These are phyloP conservation scores for Fraxinus excelsior DNA, from an alignment of 257 asterid species.

Conservation along the genomic window DNA sequence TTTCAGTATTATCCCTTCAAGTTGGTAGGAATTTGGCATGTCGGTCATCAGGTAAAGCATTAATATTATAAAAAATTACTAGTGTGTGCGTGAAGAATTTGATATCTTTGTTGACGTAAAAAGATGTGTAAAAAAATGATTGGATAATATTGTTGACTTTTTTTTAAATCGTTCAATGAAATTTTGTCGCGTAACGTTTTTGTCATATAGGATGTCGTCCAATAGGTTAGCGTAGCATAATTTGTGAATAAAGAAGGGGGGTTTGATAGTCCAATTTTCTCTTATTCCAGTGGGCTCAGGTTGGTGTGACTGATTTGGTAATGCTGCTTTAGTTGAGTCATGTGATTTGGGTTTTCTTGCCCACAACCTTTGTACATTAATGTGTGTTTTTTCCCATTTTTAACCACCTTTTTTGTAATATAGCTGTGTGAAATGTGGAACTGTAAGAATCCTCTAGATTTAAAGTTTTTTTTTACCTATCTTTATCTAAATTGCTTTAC, in stretches of 20 bases:
- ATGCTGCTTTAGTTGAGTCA: slow-evolving; percentile 50
- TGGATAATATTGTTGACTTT: too few species aligned
- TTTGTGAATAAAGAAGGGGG: slow-evolving; percentile 16
- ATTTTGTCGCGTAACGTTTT: too few species aligned
- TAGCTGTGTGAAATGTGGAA: slow-evolving; percentile 11
- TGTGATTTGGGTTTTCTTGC: slow-evolving; percentile 46
- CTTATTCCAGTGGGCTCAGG: slow-evolving; percentile 62
- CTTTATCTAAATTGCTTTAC: slow-evolving; percentile 15
- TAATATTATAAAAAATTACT: not conserved
- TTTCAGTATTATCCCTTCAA: slow-evolving; percentile 21
- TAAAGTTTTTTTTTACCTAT: slow-evolving; percentile 24
- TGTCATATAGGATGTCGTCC: too few species aligned
- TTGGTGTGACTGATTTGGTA: slow-evolving; percentile 59
- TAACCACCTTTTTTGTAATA: slow-evolving; percentile 4
- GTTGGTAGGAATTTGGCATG: slow-evolving; percentile 41
- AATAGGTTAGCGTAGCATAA: too few species aligned
- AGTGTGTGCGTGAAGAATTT: not conserved
- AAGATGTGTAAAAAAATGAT: too few species aligned
- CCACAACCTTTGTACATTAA: slow-evolving; percentile 39
- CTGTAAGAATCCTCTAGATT: not conserved
- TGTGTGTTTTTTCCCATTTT: slow-evolving; percentile 4
- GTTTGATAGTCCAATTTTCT: slow-evolving; percentile 48
- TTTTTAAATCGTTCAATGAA: too few species aligned
- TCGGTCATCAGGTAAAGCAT: slow-evolving; percentile 28
- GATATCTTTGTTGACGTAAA: too few species aligned